phyloP scores from a whole-genome alignment of 2,329 filamentous ascomycete species.

The Endoconidiophora laricicola region DNA sequence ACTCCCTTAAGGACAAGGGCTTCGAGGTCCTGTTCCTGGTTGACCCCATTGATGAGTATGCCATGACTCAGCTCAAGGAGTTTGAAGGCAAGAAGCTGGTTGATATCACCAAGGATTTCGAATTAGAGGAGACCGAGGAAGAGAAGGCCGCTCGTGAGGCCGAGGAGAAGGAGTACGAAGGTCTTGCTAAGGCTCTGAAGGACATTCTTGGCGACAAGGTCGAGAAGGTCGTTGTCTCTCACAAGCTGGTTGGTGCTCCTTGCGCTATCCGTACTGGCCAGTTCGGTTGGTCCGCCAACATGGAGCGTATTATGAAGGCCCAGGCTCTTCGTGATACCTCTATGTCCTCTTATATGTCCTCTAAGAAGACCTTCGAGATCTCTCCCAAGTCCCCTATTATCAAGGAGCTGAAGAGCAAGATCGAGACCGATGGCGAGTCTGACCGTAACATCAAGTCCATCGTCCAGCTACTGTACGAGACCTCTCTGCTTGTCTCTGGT shows the following conservation, averaged over 20 bases:
- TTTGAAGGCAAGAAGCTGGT: conserved; percentile 99
- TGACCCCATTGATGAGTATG: conserved; percentile 98
- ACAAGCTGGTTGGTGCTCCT: conserved; percentile 89
- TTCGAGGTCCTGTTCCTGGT: conserved; percentile 99
- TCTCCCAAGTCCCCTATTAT: conserved; percentile 96
- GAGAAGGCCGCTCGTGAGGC: conserved; percentile 93
- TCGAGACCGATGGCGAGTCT: conserved; percentile 91
- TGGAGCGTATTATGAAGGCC: conserved; percentile 99
- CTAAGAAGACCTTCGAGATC: conserved; percentile 99
- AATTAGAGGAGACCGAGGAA: conserved; percentile 98
- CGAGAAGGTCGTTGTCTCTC: conserved; percentile 97
- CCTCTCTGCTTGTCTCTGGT: conserved; percentile 90
- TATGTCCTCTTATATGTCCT: conserved; percentile 99
- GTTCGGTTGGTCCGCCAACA: conserved; percentile 99
- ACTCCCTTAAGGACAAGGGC: conserved; percentile 95
- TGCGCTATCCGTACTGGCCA: conserved; percentile 98
- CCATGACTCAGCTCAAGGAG: conserved; percentile 99
- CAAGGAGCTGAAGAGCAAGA: conserved; percentile 99
- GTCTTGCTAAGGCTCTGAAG: conserved; percentile 91
- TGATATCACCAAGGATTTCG: conserved; percentile 99
- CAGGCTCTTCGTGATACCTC: conserved; percentile 99
- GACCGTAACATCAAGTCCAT: conserved; percentile 99
- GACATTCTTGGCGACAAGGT: conserved; percentile 98
- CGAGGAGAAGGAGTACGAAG: conserved; percentile 97
- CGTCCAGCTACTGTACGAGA: conserved; percentile 96